Conservation (phyloP, 2,329 filamentous ascomycete species). For the Stemphylium vesicarium region DNA sequence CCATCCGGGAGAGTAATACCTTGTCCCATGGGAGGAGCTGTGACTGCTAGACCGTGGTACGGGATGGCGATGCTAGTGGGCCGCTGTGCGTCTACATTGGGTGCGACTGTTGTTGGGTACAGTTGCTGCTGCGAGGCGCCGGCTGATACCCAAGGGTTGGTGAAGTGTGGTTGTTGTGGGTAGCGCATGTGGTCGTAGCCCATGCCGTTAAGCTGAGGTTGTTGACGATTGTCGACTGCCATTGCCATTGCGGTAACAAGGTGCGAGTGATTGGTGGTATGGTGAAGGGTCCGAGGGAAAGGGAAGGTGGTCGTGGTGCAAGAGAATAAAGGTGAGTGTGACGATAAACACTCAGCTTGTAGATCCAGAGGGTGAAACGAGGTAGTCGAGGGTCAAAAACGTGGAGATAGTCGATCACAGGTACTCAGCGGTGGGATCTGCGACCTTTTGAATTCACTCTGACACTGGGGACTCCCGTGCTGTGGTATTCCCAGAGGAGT, state of each 20-base stretch:
- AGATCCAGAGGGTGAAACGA: slow-evolving; percentile 43
- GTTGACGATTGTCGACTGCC: slow-evolving; percentile 90
- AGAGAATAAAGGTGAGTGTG: slow-evolving; percentile 34
- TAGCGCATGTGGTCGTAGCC: slow-evolving; percentile 84
- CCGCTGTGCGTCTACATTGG: slow-evolving; percentile 60
- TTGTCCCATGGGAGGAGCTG: slow-evolving; percentile 73
- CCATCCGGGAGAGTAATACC: slow-evolving; percentile 70
- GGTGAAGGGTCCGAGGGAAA: slow-evolving; percentile 17
- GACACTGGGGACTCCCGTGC: slow-evolving; percentile 46
- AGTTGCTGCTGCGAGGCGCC: slow-evolving; percentile 63
- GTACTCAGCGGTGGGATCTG: slow-evolving; percentile 57
- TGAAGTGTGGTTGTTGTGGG: slow-evolving; percentile 73
- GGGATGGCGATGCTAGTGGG: slow-evolving; percentile 71
- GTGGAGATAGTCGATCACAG: slow-evolving; percentile 58
- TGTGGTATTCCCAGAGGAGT: slow-evolving; percentile 39
- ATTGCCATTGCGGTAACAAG: slow-evolving; percentile 74
- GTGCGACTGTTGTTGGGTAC: slow-evolving; percentile 70
- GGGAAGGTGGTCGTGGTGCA: slow-evolving; percentile 20
- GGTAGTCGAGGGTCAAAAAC: slow-evolving; percentile 50
- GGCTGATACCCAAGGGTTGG: slow-evolving; percentile 82
- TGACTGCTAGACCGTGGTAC: slow-evolving; percentile 76
- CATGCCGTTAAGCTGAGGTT: slow-evolving; percentile 68
- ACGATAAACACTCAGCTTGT: slow-evolving; percentile 31
- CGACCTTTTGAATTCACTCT: slow-evolving; percentile 51
- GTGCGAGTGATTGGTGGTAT: slow-evolving; percentile 4